A percentile compares a stretch with the other conserved stretches of the same genome.
These are phyloP conservation scores for Psophocarpus tetragonolobus DNA, from an alignment of 306 rosid species.

Conservation along the genomic window DNA sequence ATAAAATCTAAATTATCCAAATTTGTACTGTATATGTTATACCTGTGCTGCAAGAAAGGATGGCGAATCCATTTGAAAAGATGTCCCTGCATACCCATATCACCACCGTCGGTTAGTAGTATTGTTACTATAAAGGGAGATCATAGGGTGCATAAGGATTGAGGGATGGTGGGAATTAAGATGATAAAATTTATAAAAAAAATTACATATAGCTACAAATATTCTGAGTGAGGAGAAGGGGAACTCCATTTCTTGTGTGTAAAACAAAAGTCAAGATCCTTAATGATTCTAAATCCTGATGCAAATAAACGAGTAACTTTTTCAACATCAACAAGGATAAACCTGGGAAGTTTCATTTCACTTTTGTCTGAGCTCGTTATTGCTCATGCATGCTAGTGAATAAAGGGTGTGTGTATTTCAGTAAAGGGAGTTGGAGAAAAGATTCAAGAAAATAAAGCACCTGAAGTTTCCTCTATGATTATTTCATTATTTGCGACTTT, in stretches of 20 bases:
- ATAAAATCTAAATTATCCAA: not conserved
- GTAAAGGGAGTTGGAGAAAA: not conserved
- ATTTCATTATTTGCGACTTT: constrained; percentile 26
- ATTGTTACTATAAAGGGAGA: not conserved
- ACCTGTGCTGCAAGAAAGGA: constrained; percentile 42
- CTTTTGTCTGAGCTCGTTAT: not conserved
- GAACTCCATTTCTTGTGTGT: not conserved
- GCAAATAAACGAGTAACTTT: not conserved
- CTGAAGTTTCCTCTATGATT: constrained; percentile 18
- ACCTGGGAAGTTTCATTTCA: not conserved
- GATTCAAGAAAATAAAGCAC: constrained; percentile 20
- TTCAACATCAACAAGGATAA: not conserved
- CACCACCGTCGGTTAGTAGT: constrained; percentile 17
- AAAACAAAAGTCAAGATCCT: not conserved
- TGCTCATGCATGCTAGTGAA: not conserved
- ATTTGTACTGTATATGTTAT: not conserved
- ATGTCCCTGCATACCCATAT: constrained; percentile 43
- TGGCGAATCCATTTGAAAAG: constrained; percentile 35
- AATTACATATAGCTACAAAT: not conserved
- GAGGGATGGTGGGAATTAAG: not conserved
- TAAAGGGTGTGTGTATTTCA: not conserved
- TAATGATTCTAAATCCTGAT: not conserved
- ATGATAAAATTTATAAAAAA: not conserved
- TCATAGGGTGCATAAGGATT: not conserved
- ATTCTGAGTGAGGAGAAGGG: not conserved